Evolutionary conservation across 805 yeast genomes (phyloP).

Genomic region (Henningerozyma blattae): DNA sequence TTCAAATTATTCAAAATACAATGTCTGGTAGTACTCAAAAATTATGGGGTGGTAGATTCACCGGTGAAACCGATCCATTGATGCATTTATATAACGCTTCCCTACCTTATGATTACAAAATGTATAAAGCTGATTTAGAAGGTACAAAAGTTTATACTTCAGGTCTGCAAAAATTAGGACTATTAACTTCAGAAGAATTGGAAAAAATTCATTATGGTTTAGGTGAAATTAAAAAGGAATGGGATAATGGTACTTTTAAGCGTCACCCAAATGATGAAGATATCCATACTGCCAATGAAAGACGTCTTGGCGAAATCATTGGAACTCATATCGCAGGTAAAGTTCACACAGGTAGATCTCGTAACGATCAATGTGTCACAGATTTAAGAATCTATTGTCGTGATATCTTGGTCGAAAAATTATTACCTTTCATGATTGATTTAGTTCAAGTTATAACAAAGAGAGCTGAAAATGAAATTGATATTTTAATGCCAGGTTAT

Average conservation of each 20-base stretch:
- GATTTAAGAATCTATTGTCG: conserved; percentile 94
- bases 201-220: conserved; percentile 76
- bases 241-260: conserved; percentile 56
- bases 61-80: conserved; percentile 92
- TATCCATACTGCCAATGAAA: conserved; percentile 96
- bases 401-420: conserved; percentile 49
- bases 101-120: conserved; percentile 85
- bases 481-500: conserved; percentile 95
- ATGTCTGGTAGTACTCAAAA: conserved; percentile 37
- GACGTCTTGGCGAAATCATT: conserved; percentile 91
- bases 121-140: conserved; percentile 88
- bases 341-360: conserved; percentile 97
- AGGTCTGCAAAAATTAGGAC: conserved; percentile 70
- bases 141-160: conserved; percentile 90
- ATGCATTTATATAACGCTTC: conserved; percentile 98
- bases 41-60: conserved; percentile 97
- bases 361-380: conserved; percentile 99
- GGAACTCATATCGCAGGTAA: conserved; percentile 93
- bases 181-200: conserved; percentile 64
- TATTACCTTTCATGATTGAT: conserved; percentile 42
- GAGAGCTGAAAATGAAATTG: conserved; percentile 80
- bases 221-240: conserved; percentile 58
- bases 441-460: conserved; percentile 55
- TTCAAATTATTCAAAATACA: no score
- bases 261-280: conserved; percentile 63